phyloP scores from a whole-genome alignment of 306 rosid species.

The Vicia faba region DNA sequence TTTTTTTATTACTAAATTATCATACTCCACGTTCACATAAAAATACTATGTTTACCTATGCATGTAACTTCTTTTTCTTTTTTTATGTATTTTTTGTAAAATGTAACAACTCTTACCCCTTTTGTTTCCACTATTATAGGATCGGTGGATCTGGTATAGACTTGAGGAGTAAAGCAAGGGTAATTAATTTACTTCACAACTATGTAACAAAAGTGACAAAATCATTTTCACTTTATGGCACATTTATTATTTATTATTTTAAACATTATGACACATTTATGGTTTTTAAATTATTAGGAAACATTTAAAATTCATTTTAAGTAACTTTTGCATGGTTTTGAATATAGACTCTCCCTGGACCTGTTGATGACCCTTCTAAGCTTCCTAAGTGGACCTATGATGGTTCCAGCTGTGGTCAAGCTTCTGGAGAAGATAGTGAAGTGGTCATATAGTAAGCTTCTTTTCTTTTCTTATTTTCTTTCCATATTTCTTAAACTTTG shows the following conservation, averaged over 20 bases:
- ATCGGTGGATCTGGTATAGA: slow-evolving; percentile 94
- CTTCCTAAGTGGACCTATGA: slow-evolving; percentile 93
- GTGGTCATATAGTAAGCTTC: slow-evolving; percentile 70
- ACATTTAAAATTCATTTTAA: not conserved
- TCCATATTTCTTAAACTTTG: not conserved
- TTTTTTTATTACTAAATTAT: not conserved
- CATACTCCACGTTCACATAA: not conserved
- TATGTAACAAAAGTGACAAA: not conserved
- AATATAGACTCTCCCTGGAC: slow-evolving; percentile 70
- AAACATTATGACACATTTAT: slow-evolving; percentile 1
- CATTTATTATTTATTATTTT: not conserved
- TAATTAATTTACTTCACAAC: slow-evolving; percentile 40
- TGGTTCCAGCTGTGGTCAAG: slow-evolving; percentile 96
- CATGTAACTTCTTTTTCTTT: not conserved
- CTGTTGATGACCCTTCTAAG: slow-evolving; percentile 69
- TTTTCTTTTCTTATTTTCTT: not conserved
- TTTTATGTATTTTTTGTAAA: not conserved
- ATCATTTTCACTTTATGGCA: not conserved
- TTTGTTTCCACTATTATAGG: slow-evolving; percentile 47
- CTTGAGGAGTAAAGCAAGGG: slow-evolving; percentile 92
- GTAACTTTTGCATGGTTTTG: slow-evolving; percentile 6
- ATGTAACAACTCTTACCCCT: not conserved
- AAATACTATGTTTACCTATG: not conserved
- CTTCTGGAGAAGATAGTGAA: slow-evolving; percentile 89
- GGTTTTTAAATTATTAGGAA: not conserved